Evolutionary conservation across 2,329 filamentous ascomycete genomes (phyloP).

Genomic region (Diaporthe aspalathi): DNA sequence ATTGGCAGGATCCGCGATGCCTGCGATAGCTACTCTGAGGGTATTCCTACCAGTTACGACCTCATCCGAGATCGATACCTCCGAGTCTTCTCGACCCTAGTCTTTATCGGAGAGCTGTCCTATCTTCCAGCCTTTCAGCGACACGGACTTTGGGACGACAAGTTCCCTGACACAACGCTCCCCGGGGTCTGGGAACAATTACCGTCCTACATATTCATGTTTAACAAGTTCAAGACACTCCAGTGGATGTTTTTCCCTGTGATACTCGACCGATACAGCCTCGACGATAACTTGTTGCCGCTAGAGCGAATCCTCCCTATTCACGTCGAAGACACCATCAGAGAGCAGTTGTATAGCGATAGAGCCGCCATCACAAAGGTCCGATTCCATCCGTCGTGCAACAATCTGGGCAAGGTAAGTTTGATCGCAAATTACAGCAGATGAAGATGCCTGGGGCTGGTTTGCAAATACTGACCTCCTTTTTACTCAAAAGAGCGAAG

Average conservation of each 20-base stretch:
- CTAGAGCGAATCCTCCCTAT: not conserved
- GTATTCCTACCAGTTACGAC: not conserved
- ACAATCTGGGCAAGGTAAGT: not conserved
- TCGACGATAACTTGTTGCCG: not conserved
- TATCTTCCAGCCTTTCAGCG: not conserved
- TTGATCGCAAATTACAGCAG: no score
- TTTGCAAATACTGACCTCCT: not conserved
- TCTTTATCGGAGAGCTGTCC: not conserved
- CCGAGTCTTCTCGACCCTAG: not conserved
- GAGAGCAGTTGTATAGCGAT: not conserved
- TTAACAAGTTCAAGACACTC: not conserved
- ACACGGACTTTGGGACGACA: not conserved
- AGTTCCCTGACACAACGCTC: not conserved
- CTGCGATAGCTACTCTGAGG: not conserved
- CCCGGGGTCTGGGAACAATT: not conserved
- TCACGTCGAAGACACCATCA: fast-evolving
- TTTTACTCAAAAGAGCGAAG: not conserved
- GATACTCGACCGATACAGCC: not conserved
- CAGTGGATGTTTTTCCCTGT: slow-evolving; percentile 2
- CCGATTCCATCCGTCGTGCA: not conserved
- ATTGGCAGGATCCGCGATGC: not conserved
- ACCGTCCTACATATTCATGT: not conserved
- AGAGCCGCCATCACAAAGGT: not conserved
- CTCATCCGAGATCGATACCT: not conserved
- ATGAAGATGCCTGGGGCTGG: not conserved